These are phyloP conservation scores for Lactarius sanguifluus DNA, from an alignment of 768 basidiomycete genomes.

Conservation along the genomic window DNA sequence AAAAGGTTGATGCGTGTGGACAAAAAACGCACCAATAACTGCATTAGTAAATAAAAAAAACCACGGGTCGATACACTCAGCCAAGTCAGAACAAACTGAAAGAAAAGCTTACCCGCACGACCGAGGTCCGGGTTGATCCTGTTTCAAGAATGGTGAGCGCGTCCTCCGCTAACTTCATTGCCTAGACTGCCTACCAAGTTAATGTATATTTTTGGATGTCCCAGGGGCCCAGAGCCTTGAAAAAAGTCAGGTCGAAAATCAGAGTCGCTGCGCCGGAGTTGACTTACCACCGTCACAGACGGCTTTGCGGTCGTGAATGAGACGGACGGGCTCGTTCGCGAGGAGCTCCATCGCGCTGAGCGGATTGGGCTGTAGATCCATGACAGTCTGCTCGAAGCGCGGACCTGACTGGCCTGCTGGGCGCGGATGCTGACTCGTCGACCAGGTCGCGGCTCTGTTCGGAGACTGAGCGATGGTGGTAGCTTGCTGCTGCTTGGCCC, in stretches of 20 bases:
- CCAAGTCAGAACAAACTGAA: slow-evolving; percentile 19
- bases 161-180: slow-evolving; percentile 2
- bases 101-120: slow-evolving; percentile 78
- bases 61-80: slow-evolving; percentile 10
- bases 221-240: slow-evolving; percentile 88
- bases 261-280: not conserved
- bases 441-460: slow-evolving; percentile 83
- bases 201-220: slow-evolving; percentile 96
- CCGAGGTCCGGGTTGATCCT: slow-evolving; percentile 88
- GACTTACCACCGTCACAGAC: slow-evolving; percentile 92
- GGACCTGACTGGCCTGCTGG: slow-evolving; percentile 60
- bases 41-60: slow-evolving; percentile 18
- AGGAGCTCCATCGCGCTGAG: slow-evolving; percentile 91
- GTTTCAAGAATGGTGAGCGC: slow-evolving; percentile 19
- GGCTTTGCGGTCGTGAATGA: slow-evolving; percentile 81
- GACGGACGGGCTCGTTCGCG: slow-evolving; percentile 76
- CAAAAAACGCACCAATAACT: slow-evolving; percentile 48
- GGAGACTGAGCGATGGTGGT: slow-evolving; percentile 66
- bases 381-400: slow-evolving; percentile 88
- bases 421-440: slow-evolving; percentile 74
- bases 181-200: slow-evolving; percentile 67
- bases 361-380: slow-evolving; percentile 87
- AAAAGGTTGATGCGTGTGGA: not conserved
- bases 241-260: not conserved
- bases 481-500: slow-evolving; percentile 31